Conservation (phyloP, 306 rosid genomes). For the Dalbergia oliveri region DNA sequence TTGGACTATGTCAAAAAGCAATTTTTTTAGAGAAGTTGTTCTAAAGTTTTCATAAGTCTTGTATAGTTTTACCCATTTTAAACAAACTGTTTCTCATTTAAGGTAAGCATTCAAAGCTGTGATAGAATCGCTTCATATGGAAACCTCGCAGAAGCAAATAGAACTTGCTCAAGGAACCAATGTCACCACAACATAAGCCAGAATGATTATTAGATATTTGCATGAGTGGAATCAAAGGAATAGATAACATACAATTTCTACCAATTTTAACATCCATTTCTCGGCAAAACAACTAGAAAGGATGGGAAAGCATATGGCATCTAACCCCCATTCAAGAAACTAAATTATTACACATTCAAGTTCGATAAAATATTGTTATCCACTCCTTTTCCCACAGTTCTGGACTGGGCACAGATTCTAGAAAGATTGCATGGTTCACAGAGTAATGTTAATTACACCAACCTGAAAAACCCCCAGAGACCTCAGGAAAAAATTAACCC, state of each 20-base stretch:
- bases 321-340: constrained; percentile 12
- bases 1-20: background rate
- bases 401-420: constrained; percentile 14
- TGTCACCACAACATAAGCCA: background rate
- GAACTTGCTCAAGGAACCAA: background rate
- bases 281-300: background rate
- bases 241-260: background rate
- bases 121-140: background rate
- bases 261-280: background rate
- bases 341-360: background rate
- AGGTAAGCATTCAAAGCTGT: background rate
- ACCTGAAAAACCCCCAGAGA: background rate
- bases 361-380: background rate
- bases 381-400: background rate
- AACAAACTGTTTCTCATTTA: constrained; percentile 3
- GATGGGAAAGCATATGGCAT: background rate
- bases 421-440: background rate
- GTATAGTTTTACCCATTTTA: constrained; percentile 4
- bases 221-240: background rate
- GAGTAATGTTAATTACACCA: background rate
- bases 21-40: background rate
- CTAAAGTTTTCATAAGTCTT: background rate
- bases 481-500: background rate
- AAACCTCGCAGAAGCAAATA: constrained; percentile 13
- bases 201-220: background rate